Evolutionary conservation across 2,329 filamentous ascomycete species (phyloP).

Genomic region (Curvularia lunata): DNA sequence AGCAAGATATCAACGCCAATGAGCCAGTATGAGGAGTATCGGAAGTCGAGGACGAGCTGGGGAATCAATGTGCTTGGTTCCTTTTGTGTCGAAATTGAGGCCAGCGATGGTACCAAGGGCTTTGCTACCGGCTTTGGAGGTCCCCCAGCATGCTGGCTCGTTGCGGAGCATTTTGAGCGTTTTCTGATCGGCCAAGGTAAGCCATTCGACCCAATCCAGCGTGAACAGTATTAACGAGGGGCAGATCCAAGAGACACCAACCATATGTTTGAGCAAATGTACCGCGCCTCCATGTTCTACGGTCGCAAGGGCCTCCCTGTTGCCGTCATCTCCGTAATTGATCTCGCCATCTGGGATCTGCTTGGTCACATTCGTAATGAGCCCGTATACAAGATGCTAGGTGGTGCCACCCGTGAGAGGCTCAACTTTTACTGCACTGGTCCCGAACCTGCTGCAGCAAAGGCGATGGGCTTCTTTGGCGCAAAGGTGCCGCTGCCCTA

Average conservation of each 20-base stretch:
- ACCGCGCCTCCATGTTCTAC: slow-evolving; percentile 94
- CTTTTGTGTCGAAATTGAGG: slow-evolving; percentile 89
- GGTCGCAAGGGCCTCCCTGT: slow-evolving; percentile 89
- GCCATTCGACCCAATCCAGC: slow-evolving; percentile 10
- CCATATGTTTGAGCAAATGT: slow-evolving; percentile 95
- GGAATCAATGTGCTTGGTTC: slow-evolving; percentile 95
- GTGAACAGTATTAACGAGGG: not conserved
- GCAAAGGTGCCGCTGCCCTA: slow-evolving; percentile 90
- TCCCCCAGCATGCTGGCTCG: slow-evolving; percentile 91
- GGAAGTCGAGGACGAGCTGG: slow-evolving; percentile 87
- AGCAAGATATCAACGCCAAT: slow-evolving; percentile 91
- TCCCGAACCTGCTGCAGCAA: slow-evolving; percentile 79
- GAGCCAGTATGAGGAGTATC: slow-evolving; percentile 87
- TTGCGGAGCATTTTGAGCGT: slow-evolving; percentile 90
- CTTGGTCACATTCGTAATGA: slow-evolving; percentile 89
- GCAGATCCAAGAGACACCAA: slow-evolving; percentile 88
- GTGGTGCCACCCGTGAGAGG: slow-evolving; percentile 82
- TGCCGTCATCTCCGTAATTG: slow-evolving; percentile 92
- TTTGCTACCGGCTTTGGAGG: slow-evolving; percentile 95
- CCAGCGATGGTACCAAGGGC: slow-evolving; percentile 87
- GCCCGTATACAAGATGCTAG: slow-evolving; percentile 93
- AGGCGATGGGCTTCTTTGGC: slow-evolving; percentile 86
- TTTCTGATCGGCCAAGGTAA: slow-evolving; percentile 81
- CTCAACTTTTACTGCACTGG: slow-evolving; percentile 96
- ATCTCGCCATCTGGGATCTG: slow-evolving; percentile 91